These are phyloP conservation scores for Eimeria acervulina DNA, from an alignment of 169 alveolate genomes.

Conservation along the genomic window DNA sequence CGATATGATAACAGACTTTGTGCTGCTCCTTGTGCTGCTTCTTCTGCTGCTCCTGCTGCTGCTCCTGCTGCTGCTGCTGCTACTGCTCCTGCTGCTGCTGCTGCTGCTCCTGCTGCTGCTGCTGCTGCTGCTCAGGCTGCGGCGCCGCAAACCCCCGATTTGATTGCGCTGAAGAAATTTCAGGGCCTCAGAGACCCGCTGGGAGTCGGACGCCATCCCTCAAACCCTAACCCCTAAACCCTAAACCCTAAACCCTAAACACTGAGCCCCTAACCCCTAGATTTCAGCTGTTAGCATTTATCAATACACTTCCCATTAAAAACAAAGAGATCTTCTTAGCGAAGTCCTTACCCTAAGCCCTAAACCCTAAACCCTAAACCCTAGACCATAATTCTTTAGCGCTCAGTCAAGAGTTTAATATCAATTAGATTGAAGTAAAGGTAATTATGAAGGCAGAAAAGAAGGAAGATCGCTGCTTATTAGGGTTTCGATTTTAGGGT, in stretches of 20 bases:
- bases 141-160: conserved; percentile 1
- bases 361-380: conserved; percentile 31
- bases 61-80: conserved; percentile 14
- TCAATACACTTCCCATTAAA: too few species aligned
- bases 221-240: too few species aligned
- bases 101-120: conserved; percentile 57
- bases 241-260: not conserved
- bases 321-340: not conserved
- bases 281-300: too few species aligned
- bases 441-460: not conserved
- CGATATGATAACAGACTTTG: not conserved
- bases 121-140: too few species aligned
- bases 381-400: not conserved
- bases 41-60: too few species aligned
- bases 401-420: not conserved
- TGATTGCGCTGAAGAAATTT: not conserved
- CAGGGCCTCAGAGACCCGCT: conserved; percentile 10
- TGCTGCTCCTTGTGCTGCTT: conserved; percentile 15
- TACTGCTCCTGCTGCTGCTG: conserved; percentile 27
- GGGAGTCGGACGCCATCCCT: not conserved
- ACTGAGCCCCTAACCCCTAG: too few species aligned
- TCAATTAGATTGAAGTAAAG: not conserved
- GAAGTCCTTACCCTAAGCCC: not conserved
- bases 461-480: not conserved
- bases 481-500: not conserved